A percentile compares a stretch with the other conserved stretches of the same genome.
phyloP scores from a whole-genome alignment of 768 basidiomycete genomes.

The Tephrocybe sp. region DNA sequence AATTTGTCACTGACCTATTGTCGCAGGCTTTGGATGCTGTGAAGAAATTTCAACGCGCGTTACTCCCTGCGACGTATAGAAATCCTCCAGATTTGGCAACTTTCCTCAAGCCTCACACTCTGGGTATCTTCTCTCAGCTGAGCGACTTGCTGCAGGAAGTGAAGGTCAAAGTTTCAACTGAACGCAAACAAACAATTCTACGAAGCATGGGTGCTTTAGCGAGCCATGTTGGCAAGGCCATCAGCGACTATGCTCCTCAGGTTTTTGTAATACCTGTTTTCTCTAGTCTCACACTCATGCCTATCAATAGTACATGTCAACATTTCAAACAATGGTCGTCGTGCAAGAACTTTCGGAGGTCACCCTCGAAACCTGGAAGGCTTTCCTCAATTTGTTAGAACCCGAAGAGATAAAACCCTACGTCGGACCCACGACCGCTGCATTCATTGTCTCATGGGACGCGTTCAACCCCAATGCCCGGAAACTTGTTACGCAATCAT shows the following conservation, averaged over 20 bases:
- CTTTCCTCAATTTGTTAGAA: conserved; percentile 67
- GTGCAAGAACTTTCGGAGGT: conserved; percentile 74
- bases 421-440: conserved; percentile 84
- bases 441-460: conserved; percentile 77
- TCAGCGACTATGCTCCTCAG: conserved; percentile 83
- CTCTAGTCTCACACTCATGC: neutral
- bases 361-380: conserved; percentile 77
- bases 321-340: conserved; percentile 84
- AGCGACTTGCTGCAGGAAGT: conserved; percentile 87
- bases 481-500: conserved; percentile 50
- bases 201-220: conserved; percentile 76
- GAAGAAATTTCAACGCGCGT: conserved; percentile 42
- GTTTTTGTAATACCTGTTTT: conserved; percentile 36
- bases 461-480: conserved; percentile 52
- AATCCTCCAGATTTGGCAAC: conserved; percentile 39
- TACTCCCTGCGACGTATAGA: conserved; percentile 28
- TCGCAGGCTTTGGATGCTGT: conserved; percentile 35
- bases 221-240: conserved; percentile 62
- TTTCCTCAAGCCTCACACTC: conserved; percentile 73
- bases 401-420: conserved; percentile 76
- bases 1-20: neutral
- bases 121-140: conserved; percentile 81
- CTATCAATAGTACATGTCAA: conserved; percentile 87
- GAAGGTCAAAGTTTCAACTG: conserved; percentile 68
- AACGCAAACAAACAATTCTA: conserved; percentile 73